Evolutionary conservation across 495 filamentous ascomycete genomes (phyloP), one percentile per base, ranked within the genome.

Genomic region (Xylaria telfairii): DNA sequence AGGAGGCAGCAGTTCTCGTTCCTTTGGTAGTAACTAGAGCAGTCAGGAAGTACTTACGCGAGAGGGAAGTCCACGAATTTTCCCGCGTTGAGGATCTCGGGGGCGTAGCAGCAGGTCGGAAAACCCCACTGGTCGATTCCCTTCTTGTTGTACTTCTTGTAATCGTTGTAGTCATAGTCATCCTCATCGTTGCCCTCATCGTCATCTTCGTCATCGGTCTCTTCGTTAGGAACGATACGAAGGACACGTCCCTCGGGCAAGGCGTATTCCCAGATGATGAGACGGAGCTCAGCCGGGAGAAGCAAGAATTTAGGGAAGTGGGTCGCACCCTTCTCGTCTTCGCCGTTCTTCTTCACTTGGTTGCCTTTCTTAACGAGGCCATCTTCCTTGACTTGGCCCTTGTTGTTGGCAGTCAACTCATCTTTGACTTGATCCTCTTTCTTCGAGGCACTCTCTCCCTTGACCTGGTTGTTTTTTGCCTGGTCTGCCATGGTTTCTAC

Each of bases 191-290:
- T 28, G 8, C n/a, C 53, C 0, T 57, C 53, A 3, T 57, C 53
- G 0, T 57, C 53, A 2, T 34, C 26, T 34, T 57, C 53, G 26
- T 57, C 53, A 19, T 57, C 53, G 8, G 26, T n/a, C 0, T 57
- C 28, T 57, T 19, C 26, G 4, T 32, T 32, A 24, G 17, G 34
- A 60, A 19, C 21, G 34, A 60, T 32, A n/a, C 26, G 26, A 39
- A 60, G 32, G 34, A 0, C 1, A 39, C 57, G 57, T 39, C 3
- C 19, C 1, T 39, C 19, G n/a, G 57, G 57, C 32, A 60, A 24
- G 57, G 57, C 57, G n/a, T 37, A 60, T 39, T 60, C n/a, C 57
- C 57, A 60, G n/a, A 60, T 60, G 3, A 60, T 24, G 2, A 60
- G 19, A 60, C 53, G 53, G 5, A 57, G 28, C 53, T 57, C 53